Conservation (phyloP, 768 basidiomycete species). For the Dioszegia aurantiaca region DNA sequence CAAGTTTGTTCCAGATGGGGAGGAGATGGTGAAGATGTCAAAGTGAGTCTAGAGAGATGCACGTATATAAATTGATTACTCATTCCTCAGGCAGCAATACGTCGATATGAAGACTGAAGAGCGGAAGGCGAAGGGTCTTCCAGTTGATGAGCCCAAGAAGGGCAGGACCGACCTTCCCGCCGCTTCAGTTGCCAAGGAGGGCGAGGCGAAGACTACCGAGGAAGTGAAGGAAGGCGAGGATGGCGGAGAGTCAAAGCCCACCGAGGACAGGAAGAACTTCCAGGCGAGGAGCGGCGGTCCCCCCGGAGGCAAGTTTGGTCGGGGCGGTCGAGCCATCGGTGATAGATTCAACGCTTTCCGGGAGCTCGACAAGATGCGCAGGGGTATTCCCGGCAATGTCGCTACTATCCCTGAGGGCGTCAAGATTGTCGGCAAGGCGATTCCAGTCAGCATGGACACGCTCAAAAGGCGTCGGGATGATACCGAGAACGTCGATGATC, state of each 20-base stretch:
- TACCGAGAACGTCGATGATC: slow-evolving; percentile 42
- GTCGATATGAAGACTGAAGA: slow-evolving; percentile 96
- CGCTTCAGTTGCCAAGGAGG: too few species aligned
- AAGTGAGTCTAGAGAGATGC: slow-evolving; percentile 76
- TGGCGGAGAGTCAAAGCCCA: slow-evolving; percentile 8
- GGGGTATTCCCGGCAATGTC: slow-evolving; percentile 31
- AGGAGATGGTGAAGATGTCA: slow-evolving; percentile 76
- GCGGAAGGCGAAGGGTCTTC: slow-evolving; percentile 63
- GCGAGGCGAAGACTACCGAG: not conserved
- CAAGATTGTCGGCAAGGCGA: slow-evolving; percentile 36
- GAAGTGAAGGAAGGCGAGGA: not conserved
- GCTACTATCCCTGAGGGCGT: slow-evolving; percentile 34
- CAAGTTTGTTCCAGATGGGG: slow-evolving; percentile 62
- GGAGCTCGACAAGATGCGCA: slow-evolving; percentile 47
- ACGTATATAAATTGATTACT: too few species aligned
- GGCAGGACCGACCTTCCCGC: too few species aligned
- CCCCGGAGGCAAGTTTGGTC: slow-evolving; percentile 35
- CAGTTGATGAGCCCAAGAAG: slow-evolving; percentile 30
- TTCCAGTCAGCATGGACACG: slow-evolving; percentile 2
- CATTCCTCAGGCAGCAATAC: slow-evolving; percentile 65
- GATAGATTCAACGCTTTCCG: slow-evolving; percentile 53
- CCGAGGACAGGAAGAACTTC: too few species aligned
- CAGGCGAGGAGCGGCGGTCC: not conserved
- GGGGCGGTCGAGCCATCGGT: slow-evolving; percentile 2
- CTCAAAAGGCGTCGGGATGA: slow-evolving; percentile 35